These are phyloP conservation scores for Ceratocystis smalleyi DNA, from an alignment of 2,329 filamentous ascomycete species.

Conservation along the genomic window DNA sequence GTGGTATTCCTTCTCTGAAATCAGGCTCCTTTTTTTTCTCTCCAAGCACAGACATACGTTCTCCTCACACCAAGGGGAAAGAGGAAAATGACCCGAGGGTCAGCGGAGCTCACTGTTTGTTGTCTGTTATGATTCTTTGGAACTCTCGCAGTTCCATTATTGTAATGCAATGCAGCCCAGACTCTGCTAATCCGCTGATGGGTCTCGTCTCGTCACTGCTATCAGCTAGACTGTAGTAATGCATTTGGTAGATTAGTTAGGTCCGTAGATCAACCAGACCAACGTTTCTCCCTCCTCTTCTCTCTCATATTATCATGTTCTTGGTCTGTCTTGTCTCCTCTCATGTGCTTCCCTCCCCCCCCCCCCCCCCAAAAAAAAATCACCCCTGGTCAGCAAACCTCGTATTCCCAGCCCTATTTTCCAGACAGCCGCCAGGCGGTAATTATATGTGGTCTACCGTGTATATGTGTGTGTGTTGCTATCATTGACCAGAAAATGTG, in stretches of 20 bases:
- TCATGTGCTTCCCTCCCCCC: not conserved
- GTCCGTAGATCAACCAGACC: not conserved
- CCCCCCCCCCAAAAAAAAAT: not conserved
- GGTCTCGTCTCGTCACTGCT: not conserved
- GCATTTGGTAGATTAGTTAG: not conserved
- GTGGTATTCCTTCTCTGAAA: not conserved
- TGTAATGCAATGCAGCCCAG: not conserved
- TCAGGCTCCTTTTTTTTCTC: not conserved
- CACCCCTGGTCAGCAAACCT: conserved; percentile 12
- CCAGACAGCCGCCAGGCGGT: not conserved
- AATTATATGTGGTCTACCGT: not conserved
- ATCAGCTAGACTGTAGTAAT: not conserved
- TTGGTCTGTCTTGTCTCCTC: not conserved
- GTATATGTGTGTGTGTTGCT: not conserved
- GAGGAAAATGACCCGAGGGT: not conserved
- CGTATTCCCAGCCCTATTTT: conserved; percentile 15
- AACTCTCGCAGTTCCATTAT: not conserved
- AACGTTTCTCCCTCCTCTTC: not conserved
- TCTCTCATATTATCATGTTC: not conserved
- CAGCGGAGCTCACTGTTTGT: not conserved
- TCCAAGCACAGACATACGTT: not conserved
- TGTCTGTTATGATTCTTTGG: not conserved
- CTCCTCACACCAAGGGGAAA: not conserved
- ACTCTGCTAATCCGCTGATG: not conserved
- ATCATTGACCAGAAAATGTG: not conserved